Evolutionary conservation across 2,329 filamentous ascomycete genomes (phyloP).

Genomic region (Penicillium olsonii): DNA sequence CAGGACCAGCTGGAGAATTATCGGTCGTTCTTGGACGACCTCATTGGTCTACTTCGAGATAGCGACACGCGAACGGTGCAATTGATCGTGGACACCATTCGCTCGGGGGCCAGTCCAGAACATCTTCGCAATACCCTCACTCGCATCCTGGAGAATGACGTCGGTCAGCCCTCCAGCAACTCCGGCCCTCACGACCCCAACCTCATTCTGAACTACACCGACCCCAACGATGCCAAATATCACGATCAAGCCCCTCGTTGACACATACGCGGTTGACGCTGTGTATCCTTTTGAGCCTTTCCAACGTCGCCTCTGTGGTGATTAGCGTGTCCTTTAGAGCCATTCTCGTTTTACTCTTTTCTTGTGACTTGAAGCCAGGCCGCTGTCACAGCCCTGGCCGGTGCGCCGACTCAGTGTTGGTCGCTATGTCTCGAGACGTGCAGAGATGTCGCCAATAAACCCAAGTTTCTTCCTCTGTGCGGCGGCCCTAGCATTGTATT

Average conservation of each 20-base stretch:
- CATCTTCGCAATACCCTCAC: constrained; percentile 16
- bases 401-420: background rate
- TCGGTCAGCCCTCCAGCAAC: background rate
- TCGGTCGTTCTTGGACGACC: constrained; percentile 28
- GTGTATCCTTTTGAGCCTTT: no score
- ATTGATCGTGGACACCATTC: constrained; percentile 29
- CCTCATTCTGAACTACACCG: background rate
- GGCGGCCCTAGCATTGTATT: constrained; percentile 1
- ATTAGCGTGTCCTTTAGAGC: constrained; percentile 3
- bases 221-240: background rate
- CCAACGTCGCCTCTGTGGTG: no score
- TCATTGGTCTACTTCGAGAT: constrained; percentile 29
- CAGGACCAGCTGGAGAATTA: constrained; percentile 34
- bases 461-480: background rate
- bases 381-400: background rate
- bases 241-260: background rate
- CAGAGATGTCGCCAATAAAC: constrained; percentile 4
- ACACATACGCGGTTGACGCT: no score
- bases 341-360: background rate
- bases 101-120: constrained; percentile 22
- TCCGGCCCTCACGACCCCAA: background rate
- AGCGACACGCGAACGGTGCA: constrained; percentile 22
- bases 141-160: background rate
- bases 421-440: constrained; percentile 6
- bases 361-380: background rate